phyloP scores from a whole-genome alignment of 176 grass and related monocot species.

The Oryza longistaminata region DNA sequence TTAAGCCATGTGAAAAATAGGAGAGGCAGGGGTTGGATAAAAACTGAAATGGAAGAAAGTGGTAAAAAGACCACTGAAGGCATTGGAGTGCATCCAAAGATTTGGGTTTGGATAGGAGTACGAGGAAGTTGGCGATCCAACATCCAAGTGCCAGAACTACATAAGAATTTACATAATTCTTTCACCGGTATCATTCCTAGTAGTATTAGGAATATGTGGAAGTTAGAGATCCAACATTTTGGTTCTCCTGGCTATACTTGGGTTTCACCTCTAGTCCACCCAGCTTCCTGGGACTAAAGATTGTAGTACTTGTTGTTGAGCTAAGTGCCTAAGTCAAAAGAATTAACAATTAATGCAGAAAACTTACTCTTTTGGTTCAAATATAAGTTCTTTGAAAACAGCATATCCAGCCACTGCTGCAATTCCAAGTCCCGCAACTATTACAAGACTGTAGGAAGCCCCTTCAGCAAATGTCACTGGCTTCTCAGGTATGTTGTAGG shows the following conservation, averaged over 20 bases:
- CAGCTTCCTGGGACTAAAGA: not conserved
- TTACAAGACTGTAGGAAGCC: constrained; percentile 87
- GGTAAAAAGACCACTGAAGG: not conserved
- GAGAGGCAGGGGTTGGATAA: not conserved
- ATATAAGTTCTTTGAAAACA: constrained; percentile 96
- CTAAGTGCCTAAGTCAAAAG: not conserved
- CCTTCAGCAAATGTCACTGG: constrained; percentile 89
- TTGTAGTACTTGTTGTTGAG: not conserved
- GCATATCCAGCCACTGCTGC: constrained; percentile 90
- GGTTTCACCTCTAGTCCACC: not conserved
- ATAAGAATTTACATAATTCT: not conserved
- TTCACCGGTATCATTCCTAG: not conserved
- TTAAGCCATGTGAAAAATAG: not conserved
- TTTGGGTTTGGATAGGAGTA: not conserved
- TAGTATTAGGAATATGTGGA: not conserved
- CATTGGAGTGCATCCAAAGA: not conserved
- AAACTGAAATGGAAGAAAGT: not conserved
- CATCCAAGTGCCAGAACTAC: not conserved
- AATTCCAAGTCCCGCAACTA: constrained; percentile 86
- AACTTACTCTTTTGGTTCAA: constrained; percentile 95
- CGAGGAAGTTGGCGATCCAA: not conserved
- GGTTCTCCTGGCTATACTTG: not conserved
- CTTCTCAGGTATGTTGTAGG: constrained; percentile 95
- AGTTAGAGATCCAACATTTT: not conserved
- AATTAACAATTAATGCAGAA: constrained; percentile 24